Percentiles rank a stretch among this genome's conserved stretches.
These are phyloP conservation scores for Viola pubescens DNA, from an alignment of 441 rosid species.

Conservation along the genomic window DNA sequence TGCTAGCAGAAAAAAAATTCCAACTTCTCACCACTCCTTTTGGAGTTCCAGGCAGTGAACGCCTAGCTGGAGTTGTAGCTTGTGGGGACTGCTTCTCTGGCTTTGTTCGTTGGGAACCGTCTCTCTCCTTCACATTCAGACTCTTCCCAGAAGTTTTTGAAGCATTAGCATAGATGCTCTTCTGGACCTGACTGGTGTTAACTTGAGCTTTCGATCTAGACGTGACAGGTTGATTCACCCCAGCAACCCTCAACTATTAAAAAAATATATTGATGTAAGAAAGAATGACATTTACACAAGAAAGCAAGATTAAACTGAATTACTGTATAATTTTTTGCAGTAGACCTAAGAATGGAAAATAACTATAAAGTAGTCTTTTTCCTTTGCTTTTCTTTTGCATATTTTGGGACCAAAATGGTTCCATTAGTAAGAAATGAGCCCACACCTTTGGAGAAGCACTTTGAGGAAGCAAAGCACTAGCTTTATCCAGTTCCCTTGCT, in stretches of 20 bases:
- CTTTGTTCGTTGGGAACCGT: slow-evolving; percentile 21
- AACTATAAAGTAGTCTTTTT: background rate
- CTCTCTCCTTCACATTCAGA: slow-evolving; percentile 24
- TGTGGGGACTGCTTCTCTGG: slow-evolving; percentile 25
- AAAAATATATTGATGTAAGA: background rate
- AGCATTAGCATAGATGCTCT: slow-evolving; percentile 13
- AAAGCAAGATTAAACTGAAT: background rate
- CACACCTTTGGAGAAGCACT: slow-evolving; percentile 34
- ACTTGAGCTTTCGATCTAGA: slow-evolving; percentile 23
- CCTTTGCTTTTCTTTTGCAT: no score
- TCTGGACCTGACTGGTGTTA: slow-evolving; percentile 17
- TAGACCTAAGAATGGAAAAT: background rate
- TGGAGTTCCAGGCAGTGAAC: slow-evolving; percentile 17
- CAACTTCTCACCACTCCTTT: slow-evolving; percentile 29
- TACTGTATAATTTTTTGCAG: background rate
- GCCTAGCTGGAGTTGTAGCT: slow-evolving; percentile 23
- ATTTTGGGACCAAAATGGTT: no score
- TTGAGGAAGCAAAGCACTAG: slow-evolving; percentile 7
- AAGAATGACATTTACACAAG: background rate
- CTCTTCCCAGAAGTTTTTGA: slow-evolving; percentile 23
- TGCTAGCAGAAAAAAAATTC: background rate
- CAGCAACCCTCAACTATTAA: slow-evolving; percentile 19
- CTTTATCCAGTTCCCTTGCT: slow-evolving; percentile 12
- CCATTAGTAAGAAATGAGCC: slow-evolving; percentile 1
- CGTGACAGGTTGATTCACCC: slow-evolving; percentile 18